Evolutionary conservation across 768 basidiomycete genomes (phyloP).

Genomic region (Myochromella boudieri): DNA sequence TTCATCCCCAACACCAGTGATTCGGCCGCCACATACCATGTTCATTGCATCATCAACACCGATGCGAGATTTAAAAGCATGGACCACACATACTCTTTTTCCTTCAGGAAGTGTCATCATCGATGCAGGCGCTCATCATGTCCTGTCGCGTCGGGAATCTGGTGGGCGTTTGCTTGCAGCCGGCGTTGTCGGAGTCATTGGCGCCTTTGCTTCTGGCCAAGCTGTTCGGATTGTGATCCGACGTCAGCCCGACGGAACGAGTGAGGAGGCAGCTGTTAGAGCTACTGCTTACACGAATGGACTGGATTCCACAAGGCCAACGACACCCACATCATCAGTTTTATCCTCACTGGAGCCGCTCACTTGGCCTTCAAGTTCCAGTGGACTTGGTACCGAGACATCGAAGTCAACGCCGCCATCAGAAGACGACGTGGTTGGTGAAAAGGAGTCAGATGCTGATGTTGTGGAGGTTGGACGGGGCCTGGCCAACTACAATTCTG

Average conservation of each 20-base stretch:
- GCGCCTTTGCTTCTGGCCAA: conserved; percentile 91
- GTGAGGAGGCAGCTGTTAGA: conserved; percentile 27
- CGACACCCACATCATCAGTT: conserved; percentile 48
- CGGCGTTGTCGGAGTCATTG: conserved; percentile 85
- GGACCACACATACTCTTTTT: conserved; percentile 94
- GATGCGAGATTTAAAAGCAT: conserved; percentile 85
- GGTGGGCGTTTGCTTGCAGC: conserved; percentile 91
- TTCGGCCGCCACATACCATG: conserved; percentile 81
- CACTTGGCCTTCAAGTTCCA: conserved; percentile 37
- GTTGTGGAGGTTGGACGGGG: conserved; percentile 91
- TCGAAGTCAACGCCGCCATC: conserved; percentile 25
- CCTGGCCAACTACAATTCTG: conserved; percentile 93
- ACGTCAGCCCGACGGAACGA: conserved; percentile 27
- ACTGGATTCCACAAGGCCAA: conserved; percentile 49
- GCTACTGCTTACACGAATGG: conserved; percentile 34
- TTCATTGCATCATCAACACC: conserved; percentile 77
- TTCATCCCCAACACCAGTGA: conserved; percentile 21
- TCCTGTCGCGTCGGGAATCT: conserved; percentile 81
- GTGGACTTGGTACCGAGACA: conserved; percentile 25
- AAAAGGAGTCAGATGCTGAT: conserved; percentile 49
- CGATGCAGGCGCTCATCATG: conserved; percentile 84
- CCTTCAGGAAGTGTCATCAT: conserved; percentile 89
- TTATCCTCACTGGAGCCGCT: conserved; percentile 46
- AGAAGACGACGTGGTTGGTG: conserved; percentile 26
- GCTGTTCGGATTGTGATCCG: conserved; percentile 83